Evolutionary conservation across 2,329 filamentous ascomycete genomes (phyloP).

Genomic region (Cercospora canescens): DNA sequence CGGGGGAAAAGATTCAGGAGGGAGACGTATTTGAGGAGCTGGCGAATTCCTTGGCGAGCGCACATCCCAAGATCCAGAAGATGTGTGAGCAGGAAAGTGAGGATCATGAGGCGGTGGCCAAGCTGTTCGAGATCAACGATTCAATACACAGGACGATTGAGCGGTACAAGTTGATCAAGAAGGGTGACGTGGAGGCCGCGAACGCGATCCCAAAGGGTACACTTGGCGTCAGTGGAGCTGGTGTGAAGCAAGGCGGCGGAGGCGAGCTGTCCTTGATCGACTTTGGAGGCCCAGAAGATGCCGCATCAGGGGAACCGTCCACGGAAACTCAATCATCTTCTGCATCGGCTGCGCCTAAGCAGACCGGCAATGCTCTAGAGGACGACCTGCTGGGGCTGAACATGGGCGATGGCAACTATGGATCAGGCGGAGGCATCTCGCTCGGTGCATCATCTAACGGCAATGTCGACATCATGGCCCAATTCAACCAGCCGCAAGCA

Average conservation of each 20-base stretch:
- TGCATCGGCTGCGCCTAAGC: constrained; percentile 42
- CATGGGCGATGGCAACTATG: constrained; percentile 69
- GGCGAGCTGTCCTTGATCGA: constrained; percentile 93
- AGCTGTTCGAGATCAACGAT: constrained; percentile 95
- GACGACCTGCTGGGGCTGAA: constrained; percentile 90
- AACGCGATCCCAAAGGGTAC: constrained; percentile 82
- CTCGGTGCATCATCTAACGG: constrained; percentile 55
- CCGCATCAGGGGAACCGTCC: constrained; percentile 11
- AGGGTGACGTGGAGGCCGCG: constrained; percentile 83
- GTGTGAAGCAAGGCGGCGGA: constrained; percentile 64
- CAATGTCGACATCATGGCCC: constrained; percentile 35
- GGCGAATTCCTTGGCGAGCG: constrained; percentile 82
- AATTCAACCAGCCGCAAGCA: constrained; percentile 34
- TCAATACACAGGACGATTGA: constrained; percentile 97
- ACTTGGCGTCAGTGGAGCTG: constrained; percentile 64
- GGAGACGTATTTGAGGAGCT: constrained; percentile 78
- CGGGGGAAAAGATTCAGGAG: constrained; percentile 74
- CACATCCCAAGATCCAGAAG: constrained; percentile 97
- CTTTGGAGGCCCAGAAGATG: constrained; percentile 68
- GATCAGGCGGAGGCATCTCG: constrained; percentile 78
- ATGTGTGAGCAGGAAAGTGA: constrained; percentile 99
- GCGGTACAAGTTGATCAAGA: constrained; percentile 92
- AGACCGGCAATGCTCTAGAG: constrained; percentile 69
- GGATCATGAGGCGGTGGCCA: constrained; percentile 91
- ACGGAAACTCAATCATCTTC: constrained; percentile 39